These are phyloP conservation scores for Termitomyces sp. DNA, from an alignment of 768 basidiomycete species.

Conservation along the genomic window DNA sequence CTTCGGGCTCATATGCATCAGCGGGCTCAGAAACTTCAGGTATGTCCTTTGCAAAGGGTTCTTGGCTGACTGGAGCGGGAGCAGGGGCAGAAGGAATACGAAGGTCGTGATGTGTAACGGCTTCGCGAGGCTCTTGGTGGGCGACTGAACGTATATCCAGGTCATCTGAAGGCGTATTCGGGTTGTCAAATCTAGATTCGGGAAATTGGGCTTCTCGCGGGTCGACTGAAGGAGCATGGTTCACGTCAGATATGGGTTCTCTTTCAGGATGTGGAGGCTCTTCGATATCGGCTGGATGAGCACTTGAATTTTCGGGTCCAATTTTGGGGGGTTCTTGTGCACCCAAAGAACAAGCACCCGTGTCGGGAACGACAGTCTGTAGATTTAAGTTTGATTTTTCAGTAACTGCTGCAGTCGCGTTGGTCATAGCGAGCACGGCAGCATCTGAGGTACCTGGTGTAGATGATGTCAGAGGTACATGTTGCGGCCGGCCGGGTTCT, in stretches of 20 bases:
- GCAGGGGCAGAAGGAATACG: neutral
- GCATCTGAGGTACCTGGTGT: neutral
- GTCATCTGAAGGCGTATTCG: neutral
- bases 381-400: neutral
- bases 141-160: neutral
- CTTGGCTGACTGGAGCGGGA: neutral
- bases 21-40: neutral
- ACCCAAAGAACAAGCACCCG: neutral
- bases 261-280: neutral
- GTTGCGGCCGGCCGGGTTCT: neutral
- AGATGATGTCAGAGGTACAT: neutral
- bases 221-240: neutral
- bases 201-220: neutral
- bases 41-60: neutral
- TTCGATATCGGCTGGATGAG: neutral
- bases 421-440: neutral
- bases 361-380: neutral
- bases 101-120: neutral
- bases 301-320: neutral
- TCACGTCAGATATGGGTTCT: neutral
- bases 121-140: neutral
- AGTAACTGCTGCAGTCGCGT: neutral
- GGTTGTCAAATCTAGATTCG: neutral
- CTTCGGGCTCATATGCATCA: neutral
- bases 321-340: neutral